Conservation (phyloP, 116 monocot genomes). For the Posidonia oceanica region DNA sequence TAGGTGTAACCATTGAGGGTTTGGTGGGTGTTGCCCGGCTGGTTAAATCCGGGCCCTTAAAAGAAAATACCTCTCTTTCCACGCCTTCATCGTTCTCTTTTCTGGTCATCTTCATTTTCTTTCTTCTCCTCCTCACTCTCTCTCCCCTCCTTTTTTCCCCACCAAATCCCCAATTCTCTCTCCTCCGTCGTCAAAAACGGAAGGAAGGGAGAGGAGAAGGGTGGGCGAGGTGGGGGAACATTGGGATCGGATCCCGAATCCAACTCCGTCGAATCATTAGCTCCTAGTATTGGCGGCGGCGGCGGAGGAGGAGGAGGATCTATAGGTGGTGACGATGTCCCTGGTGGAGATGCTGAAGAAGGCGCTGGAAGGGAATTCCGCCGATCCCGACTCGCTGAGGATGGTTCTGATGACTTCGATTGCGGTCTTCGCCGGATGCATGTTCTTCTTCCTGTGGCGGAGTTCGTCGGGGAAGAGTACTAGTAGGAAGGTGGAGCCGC, state of each 20-base stretch:
- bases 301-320: neutral
- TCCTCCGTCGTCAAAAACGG: neutral
- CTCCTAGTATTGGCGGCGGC: neutral
- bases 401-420: slow-evolving; percentile 23
- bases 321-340: neutral
- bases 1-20: too few species aligned
- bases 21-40: too few species aligned
- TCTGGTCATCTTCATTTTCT: too few species aligned
- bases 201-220: neutral
- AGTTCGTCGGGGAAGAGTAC: slow-evolving; percentile 17
- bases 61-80: too few species aligned
- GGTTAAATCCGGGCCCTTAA: too few species aligned
- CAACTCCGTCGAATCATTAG: neutral
- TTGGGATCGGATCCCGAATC: neutral
- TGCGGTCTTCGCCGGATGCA: slow-evolving; percentile 20
- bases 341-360: neutral
- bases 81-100: too few species aligned
- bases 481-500: slow-evolving; percentile 16
- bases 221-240: neutral
- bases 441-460: slow-evolving; percentile 36
- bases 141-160: neutral
- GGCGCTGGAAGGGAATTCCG: slow-evolving; percentile 2
- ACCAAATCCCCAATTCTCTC: neutral
- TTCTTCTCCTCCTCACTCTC: neutral
- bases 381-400: slow-evolving; percentile 3